Evolutionary conservation across 176 grass and related monocot genomes (phyloP).

Genomic region (Thalia dealbata): DNA sequence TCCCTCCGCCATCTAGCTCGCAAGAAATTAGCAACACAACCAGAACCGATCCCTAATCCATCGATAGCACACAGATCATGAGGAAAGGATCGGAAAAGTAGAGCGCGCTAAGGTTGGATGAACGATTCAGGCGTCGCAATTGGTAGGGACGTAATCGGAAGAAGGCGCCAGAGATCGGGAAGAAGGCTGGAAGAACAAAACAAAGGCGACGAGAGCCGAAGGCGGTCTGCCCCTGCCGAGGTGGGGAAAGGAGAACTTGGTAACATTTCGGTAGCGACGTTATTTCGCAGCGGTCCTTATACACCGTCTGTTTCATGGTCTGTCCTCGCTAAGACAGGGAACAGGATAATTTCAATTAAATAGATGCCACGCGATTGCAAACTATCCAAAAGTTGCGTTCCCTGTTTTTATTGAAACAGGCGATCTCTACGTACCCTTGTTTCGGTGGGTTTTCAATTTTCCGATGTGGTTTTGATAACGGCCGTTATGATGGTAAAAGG

Average conservation of each 20-base stretch:
- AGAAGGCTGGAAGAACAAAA: not conserved
- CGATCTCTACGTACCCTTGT: no score
- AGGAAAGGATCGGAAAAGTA: not conserved
- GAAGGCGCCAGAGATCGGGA: not conserved
- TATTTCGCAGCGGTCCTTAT: no score
- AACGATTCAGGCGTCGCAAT: conserved; percentile 1
- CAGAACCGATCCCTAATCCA: conserved; percentile 3
- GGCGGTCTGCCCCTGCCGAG: not conserved
- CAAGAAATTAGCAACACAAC: conserved; percentile 19
- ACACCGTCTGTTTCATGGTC: no score
- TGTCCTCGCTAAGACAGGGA: no score
- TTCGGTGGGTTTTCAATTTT: no score
- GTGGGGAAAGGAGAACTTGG: not conserved
- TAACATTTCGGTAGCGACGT: no score
- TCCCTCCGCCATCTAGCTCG: conserved; percentile 27
- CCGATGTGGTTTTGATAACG: no score
- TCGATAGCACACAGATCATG: not conserved
- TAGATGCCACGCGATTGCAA: no score
- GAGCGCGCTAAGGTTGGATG: not conserved
- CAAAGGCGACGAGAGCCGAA: not conserved
- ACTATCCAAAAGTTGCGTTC: no score
- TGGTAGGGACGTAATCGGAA: not conserved
- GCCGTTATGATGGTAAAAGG: no score
- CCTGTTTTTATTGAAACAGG: no score
- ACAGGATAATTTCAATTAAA: no score